phyloP scores from a whole-genome alignment of 2,329 filamentous ascomycete genomes.

The Orbilia blumenaviensis region DNA sequence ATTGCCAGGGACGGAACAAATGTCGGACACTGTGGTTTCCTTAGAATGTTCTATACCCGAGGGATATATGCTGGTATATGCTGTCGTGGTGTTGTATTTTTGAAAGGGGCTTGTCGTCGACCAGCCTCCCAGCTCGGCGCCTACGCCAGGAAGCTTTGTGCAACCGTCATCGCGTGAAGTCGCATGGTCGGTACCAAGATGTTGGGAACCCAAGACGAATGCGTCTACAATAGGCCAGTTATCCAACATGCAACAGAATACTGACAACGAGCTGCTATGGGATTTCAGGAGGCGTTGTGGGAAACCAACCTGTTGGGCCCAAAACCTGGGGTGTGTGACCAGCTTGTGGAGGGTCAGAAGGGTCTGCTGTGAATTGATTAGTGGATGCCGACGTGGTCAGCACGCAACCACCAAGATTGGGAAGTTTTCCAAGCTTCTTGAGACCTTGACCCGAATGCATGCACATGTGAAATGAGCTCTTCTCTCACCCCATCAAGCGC shows the following conservation, averaged over 20 bases:
- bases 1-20: neutral
- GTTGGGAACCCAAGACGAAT: conserved; percentile 27
- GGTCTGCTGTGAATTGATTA: conserved; percentile 6
- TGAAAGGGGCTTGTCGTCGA: conserved; percentile 19
- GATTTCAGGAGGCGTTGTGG: neutral
- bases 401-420: neutral
- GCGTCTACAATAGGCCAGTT: conserved; percentile 16
- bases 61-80: conserved; percentile 10
- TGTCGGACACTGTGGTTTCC: neutral
- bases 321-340: neutral
- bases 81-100: conserved; percentile 18
- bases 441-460: neutral
- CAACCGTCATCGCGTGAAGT: conserved; percentile 1
- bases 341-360: neutral
- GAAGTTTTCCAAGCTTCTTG: neutral
- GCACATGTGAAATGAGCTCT: conserved; percentile 16
- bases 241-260: neutral
- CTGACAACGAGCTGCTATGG: too few species aligned
- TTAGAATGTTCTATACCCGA: conserved; percentile 5
- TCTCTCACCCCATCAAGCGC: conserved; percentile 12
- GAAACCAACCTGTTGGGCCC: neutral
- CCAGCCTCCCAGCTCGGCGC: conserved; percentile 7
- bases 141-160: conserved; percentile 21
- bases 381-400: conserved; percentile 30
- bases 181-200: conserved; percentile 28